Evolutionary conservation across 805 yeast genomes (phyloP).

Genomic region (Saturnispora mendoncae): DNA sequence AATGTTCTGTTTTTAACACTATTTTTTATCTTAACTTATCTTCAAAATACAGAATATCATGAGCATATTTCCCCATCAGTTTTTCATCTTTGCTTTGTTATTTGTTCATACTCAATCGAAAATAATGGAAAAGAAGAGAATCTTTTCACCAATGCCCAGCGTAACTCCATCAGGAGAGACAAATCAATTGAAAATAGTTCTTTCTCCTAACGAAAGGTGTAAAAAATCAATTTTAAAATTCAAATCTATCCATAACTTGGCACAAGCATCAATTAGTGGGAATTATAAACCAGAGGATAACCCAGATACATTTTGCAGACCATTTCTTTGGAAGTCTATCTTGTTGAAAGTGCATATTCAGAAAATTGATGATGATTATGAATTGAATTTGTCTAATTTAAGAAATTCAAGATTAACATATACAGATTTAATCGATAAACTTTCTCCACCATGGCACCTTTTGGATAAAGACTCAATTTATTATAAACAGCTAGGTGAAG

Average conservation of each 20-base stretch:
- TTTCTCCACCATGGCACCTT: slow-evolving; percentile 29
- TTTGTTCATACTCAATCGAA: background rate
- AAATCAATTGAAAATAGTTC: background rate
- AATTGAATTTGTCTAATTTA: slow-evolving; percentile 16
- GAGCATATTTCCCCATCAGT: too few species aligned
- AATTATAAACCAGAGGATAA: slow-evolving; percentile 8
- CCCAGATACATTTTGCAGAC: slow-evolving; percentile 14
- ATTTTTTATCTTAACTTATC: background rate
- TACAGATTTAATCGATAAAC: slow-evolving; percentile 17
- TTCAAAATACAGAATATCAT: background rate
- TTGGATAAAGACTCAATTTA: slow-evolving; percentile 22
- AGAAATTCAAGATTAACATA: slow-evolving; percentile 17
- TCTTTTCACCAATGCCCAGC: slow-evolving; percentile 5
- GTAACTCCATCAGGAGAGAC: background rate
- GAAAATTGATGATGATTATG: slow-evolving; percentile 10
- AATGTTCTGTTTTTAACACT: background rate
- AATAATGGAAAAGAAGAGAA: background rate
- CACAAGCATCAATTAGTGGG: slow-evolving; percentile 9
- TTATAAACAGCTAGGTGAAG: slow-evolving; percentile 15
- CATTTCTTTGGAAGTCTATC: slow-evolving; percentile 18
- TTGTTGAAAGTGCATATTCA: slow-evolving; percentile 12
- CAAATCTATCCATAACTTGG: slow-evolving; percentile 8
- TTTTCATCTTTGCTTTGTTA: too few species aligned
- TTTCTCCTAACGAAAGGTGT: background rate
- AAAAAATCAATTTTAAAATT: slow-evolving; percentile 7